Evolutionary conservation across 1,284 basidiomycete species (phyloP), one percentile per base, ranked within the genome.

Genomic region (Sporisorium reilianum): DNA sequence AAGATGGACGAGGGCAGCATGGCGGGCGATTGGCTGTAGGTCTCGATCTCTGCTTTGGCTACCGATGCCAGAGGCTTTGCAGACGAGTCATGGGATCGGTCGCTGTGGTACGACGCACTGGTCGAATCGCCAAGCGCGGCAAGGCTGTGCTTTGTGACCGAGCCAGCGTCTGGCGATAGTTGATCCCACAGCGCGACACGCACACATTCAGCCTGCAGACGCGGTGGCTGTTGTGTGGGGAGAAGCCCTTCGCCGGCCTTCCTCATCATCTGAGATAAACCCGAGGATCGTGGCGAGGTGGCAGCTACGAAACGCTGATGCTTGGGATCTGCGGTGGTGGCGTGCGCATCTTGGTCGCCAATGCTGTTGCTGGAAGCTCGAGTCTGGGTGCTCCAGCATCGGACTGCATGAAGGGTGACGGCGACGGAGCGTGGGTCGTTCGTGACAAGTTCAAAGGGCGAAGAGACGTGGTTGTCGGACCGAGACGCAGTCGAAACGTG

Each of bases 41-140:
- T 76, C 41, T 76, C 74, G 40, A 76, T 67, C 48, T 76, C 74
- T 30, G 68, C 64, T 28, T 72, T 64, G 32, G 74, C 64, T 5
- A 76, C 53, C 30, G 58, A 65, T 5, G 64, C 46, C 9, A 56
- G 18, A 25, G 48, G 40, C 34, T 22, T 55, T 26, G 41, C 23
- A 22, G 36, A 6, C 26, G 49, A 23, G 22, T 28, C 51, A 4
- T 53, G 20, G 3, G 56, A 52, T 18, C 49, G 53, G 16, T 53
- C 57, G n/a, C 25, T 22, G 23, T 32, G 28, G 14, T 38, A 25
- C 7, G 55, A 32, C 2, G 53, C 14, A 22, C 18, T 40, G 4
- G 30, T 25, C 11, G 26, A 53, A 8, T 60, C 61, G 8, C 22
- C 38, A 8, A 64, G 48, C 2, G 55, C 28, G 20, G 55, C 28